Evolutionary conservation across 805 yeast genomes (phyloP), one percentile per base, ranked within the genome.

Genomic region (Grigorovia jiainica): DNA sequence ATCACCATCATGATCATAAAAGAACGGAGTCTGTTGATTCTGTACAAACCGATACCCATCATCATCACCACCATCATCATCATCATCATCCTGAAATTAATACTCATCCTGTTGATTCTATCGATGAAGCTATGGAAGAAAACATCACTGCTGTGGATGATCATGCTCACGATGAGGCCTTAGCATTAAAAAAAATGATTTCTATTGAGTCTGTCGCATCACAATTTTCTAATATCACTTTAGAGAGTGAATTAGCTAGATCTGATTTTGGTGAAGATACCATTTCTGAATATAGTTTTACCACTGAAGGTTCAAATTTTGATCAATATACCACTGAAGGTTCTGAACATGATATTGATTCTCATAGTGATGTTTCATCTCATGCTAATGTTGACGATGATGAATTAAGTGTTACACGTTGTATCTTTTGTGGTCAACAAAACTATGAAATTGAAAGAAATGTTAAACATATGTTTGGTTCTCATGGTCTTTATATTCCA

Each of bases 401-500:
- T 7, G 35, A 21, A n/a, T 30, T 41, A 29, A 41, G 43, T 18
- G 36, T 27, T 19, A 29, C 43, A 3, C 18, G 47, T 16, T 79
- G 85, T 51, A 69, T 78, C 36, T 78, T 66, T 49, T 78, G 85
- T 61, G 81, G 79, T 23, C 52, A 63, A 23, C 67, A 73, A 40
- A 72, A 76, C 46, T 64, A 57, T 11, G 76, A 74, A 23, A 55
- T 78, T 15, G 84, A 79, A 50, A 70, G 66, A 29, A 80, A 80
- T 47, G 71, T 82, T 24, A 70, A 68, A 23, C 95, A 92, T 60
- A 82, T 92, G 95, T 78, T 75, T 54, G 71, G 70, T 44, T 67
- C 61, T 30, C 96, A 84, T 61, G 97, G 97, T 1, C 69, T 92
- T 34, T 92, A 82, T 47, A 72, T 92, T 6, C 98, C 98, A 1